Conservation (phyloP, 371 early-diverging fungal genomes). For the Conidiobolus incongruus region DNA sequence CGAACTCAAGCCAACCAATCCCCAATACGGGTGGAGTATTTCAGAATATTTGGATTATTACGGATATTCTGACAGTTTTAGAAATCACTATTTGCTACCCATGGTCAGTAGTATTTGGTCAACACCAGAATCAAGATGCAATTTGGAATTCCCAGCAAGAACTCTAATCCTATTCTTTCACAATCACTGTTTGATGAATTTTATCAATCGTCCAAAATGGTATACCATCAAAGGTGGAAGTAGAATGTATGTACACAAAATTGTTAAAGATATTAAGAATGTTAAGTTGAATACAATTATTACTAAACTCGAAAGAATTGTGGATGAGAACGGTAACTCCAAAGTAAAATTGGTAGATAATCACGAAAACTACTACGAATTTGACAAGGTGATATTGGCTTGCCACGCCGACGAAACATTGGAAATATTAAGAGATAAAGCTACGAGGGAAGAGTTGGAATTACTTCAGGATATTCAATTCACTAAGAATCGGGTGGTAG, state of each 20-base stretch:
- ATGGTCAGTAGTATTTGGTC: conserved; percentile 39
- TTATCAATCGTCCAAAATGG: conserved; percentile 24
- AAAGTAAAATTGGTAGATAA: conserved; percentile 9
- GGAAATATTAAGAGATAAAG: conserved; percentile 17
- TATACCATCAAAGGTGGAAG: conserved; percentile 22
- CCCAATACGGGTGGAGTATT: conserved; percentile 7
- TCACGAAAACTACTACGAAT: conserved; percentile 11
- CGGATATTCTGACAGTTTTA: conserved; percentile 21
- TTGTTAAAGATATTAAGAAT: conserved; percentile 10
- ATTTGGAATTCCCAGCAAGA: conserved; percentile 21
- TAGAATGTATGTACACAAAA: conserved; percentile 12
- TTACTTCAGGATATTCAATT: conserved; percentile 18
- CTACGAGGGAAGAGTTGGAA: conserved; percentile 17
- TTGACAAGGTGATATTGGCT: conserved; percentile 30
- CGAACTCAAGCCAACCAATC: conserved; percentile 1
- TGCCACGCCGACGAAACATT: conserved; percentile 29
- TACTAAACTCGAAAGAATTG: too few relatives aligned
- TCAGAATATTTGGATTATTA: conserved; percentile 19
- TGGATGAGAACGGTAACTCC: background rate
- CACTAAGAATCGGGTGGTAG: conserved; percentile 17
- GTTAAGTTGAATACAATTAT: background rate
- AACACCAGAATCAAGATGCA: conserved; percentile 24
- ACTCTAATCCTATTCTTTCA: conserved; percentile 31
- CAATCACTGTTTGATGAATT: conserved; percentile 27
- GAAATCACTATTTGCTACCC: conserved; percentile 23